Percentiles rank a stretch among this genome's conserved stretches.
Evolutionary conservation across 148 eudicot genomes (phyloP).

Genomic region (Dianthus caryophyllus): DNA sequence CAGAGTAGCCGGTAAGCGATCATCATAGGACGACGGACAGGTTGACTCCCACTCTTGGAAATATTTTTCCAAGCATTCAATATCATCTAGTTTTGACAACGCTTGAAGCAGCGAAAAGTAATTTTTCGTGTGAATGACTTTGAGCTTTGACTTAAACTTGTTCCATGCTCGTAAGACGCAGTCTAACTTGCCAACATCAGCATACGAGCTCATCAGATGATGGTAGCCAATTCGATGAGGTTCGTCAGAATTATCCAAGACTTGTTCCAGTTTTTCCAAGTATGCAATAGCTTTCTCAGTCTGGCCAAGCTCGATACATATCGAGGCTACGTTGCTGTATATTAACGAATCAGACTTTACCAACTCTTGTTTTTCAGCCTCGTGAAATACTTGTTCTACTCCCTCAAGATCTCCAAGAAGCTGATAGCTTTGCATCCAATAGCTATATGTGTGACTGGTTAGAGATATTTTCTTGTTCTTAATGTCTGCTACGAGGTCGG

Average conservation of each 20-base stretch:
- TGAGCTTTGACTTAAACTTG: conserved; percentile 36
- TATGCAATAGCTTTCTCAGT: conserved; percentile 45
- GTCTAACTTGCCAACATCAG: conserved; percentile 35
- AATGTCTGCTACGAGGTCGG: conserved; percentile 54
- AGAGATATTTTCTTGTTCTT: conserved; percentile 40
- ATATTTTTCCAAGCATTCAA: conserved; percentile 37
- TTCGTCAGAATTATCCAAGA: conserved; percentile 18
- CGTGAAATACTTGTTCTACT: conserved; percentile 53
- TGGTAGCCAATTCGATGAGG: conserved; percentile 38
- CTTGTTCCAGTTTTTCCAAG: conserved; percentile 43
- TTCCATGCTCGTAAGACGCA: conserved; percentile 53
- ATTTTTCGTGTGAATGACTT: conserved; percentile 30
- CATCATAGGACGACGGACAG: conserved; percentile 35
- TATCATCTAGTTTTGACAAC: conserved; percentile 40
- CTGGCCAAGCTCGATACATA: conserved; percentile 42
- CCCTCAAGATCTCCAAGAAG: conserved; percentile 48
- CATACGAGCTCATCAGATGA: conserved; percentile 52
- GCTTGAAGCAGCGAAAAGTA: conserved; percentile 51
- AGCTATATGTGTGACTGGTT: conserved; percentile 33
- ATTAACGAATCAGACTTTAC: conserved; percentile 42
- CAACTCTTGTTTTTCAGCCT: conserved; percentile 29
- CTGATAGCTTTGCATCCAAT: conserved; percentile 52
- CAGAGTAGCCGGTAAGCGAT: conserved; percentile 39
- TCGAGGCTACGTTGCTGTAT: conserved; percentile 46
- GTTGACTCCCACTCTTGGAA: conserved; percentile 56